Evolutionary conservation across 2,329 filamentous ascomycete species (phyloP), one percentile per base, ranked within the genome.

Genomic region (Aspergillus aculeatus): DNA sequence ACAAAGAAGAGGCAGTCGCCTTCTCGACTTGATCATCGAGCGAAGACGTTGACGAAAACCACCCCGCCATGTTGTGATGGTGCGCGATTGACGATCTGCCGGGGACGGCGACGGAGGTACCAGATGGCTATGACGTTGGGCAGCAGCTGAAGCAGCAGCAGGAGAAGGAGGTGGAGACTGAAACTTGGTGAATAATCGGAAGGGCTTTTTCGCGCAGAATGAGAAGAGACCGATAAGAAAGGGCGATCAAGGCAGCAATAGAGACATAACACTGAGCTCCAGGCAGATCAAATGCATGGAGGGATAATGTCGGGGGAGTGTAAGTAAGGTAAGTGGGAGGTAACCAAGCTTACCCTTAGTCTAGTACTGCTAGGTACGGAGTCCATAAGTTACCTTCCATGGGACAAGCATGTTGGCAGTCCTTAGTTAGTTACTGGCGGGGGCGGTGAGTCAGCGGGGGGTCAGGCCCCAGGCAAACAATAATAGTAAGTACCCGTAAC

Each of bases 1-100:
- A 96, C 89, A 99, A 83, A 78, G 93, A 98, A 73, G 92, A 96
- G 66, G 90, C 89, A 16, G 95, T 99, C 55, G 95, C 95, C 77
- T 90, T 91, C 76, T 97, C 94, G 72, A 99, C 89, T 84, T 98
- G 95, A 80, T 96, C 93, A 78, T 99, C 95, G 78, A 99, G 84
- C 79, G 92, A 92, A 73, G 89, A 91, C 77, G 91, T 92, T 75
- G 92, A 94, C 68, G 90, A 91, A 75, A 96, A 98, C 94, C 94
- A 99, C 83, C 93, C 92, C 74, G 92, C 89, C 93, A 97, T 97
- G 83, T 84, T 19, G 14, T 89, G 69, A 78, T 81, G 67, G 68
- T 65, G 48, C 44, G 53, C 54, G 49, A 61, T 57, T 54, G 59
- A 47, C 47, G 57, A 53, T 57, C 7, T 50, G 47, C 24, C 50